Conservation (phyloP, 352 stramenopile genomes). For the Globisporangium barbulae region DNA sequence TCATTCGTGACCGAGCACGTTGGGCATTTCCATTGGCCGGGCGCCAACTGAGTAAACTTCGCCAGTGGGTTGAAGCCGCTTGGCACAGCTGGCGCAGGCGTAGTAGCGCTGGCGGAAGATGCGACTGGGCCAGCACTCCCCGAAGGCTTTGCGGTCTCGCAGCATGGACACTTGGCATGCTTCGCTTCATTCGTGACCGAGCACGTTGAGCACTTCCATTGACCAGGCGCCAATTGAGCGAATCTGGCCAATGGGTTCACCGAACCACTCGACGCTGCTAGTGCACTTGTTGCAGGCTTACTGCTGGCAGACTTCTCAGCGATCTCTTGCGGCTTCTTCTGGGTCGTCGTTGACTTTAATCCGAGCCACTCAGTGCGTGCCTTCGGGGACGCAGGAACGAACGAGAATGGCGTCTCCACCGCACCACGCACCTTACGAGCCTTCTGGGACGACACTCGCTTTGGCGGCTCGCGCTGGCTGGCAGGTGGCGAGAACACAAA, state of each 20-base stretch:
- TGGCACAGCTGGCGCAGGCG: conserved; percentile 11
- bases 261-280: conserved; percentile 11
- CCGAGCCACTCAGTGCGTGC: conserved; percentile 38
- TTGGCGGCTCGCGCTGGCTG: conserved; percentile 54
- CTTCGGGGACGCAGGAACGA: conserved; percentile 66
- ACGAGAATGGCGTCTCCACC: conserved; percentile 48
- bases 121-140: not conserved
- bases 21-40: conserved; percentile 83
- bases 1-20: conserved; percentile 73
- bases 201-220: conserved; percentile 2
- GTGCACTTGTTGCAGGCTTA: conserved; percentile 15
- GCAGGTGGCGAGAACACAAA: conserved; percentile 69
- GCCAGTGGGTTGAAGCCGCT: conserved; percentile 19
- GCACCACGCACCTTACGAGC: conserved; percentile 20
- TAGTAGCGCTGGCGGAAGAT: not conserved
- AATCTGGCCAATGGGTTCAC: conserved; percentile 9
- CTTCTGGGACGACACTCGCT: conserved; percentile 26
- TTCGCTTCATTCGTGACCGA: conserved; percentile 6
- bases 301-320: conserved; percentile 17
- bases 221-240: not conserved
- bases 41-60: conserved; percentile 59
- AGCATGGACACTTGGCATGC: conserved; percentile 3
- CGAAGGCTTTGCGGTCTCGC: conserved; percentile 7
- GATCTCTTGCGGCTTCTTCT: conserved; percentile 18
- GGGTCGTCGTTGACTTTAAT: conserved; percentile 27